Evolutionary conservation across 495 filamentous ascomycete genomes (phyloP).

Genomic region (Penicillium alfredii): DNA sequence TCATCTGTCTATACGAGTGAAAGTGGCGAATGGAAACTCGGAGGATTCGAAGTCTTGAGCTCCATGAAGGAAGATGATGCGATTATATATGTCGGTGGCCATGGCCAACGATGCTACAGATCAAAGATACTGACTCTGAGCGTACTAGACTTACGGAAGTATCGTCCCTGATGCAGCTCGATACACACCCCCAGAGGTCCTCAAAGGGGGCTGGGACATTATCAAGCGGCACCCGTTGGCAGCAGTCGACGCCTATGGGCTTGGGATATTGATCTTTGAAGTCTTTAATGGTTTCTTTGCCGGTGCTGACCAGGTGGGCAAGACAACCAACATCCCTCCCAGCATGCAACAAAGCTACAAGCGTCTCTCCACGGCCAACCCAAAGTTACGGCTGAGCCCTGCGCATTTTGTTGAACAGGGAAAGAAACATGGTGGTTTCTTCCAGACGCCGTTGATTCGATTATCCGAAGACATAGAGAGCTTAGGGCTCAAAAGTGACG

Average conservation of each 20-base stretch:
- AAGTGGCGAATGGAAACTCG: slow-evolving; percentile 96
- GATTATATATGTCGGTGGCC: slow-evolving; percentile 71
- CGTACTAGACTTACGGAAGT: slow-evolving; percentile 68
- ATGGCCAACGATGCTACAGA: neutral
- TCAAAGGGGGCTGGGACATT: slow-evolving; percentile 78
- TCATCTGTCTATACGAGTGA: slow-evolving; percentile 87
- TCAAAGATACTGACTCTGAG: slow-evolving; percentile 8
- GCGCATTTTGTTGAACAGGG: slow-evolving; percentile 89
- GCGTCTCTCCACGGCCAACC: slow-evolving; percentile 77
- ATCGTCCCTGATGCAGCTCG: slow-evolving; percentile 74
- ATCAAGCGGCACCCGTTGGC: slow-evolving; percentile 77
- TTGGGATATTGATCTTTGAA: slow-evolving; percentile 79
- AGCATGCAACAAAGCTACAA: slow-evolving; percentile 87
- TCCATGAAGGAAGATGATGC: slow-evolving; percentile 93
- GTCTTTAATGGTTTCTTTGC: slow-evolving; percentile 79
- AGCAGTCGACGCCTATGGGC: slow-evolving; percentile 80
- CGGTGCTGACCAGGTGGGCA: slow-evolving; percentile 67
- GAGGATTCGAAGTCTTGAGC: slow-evolving; percentile 87
- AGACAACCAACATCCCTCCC: slow-evolving; percentile 80
- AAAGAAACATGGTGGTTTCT: slow-evolving; percentile 73
- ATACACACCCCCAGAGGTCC: slow-evolving; percentile 81
- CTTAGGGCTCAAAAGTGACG: slow-evolving; percentile 77
- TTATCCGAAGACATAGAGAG: slow-evolving; percentile 88
- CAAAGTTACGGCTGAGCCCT: slow-evolving; percentile 77
- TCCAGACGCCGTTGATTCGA: slow-evolving; percentile 85